These are phyloP conservation scores for Vachellia pachyceras DNA, from an alignment of 306 rosid genomes.

Conservation along the genomic window DNA sequence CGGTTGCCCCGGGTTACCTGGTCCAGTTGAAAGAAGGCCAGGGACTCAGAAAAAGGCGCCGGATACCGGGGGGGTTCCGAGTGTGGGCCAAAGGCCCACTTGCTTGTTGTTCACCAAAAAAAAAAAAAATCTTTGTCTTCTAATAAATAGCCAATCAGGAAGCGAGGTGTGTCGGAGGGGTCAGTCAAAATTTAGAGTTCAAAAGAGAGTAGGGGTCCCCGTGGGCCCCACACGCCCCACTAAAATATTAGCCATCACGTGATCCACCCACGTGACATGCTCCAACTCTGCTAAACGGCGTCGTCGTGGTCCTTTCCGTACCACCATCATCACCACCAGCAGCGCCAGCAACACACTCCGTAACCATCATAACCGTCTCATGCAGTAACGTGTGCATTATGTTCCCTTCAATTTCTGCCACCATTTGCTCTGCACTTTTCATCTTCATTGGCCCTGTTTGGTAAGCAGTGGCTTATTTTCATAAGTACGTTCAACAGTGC, in stretches of 20 bases:
- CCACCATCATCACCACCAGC: not conserved
- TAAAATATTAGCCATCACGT: conserved; percentile 44
- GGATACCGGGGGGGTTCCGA: no score
- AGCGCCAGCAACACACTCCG: not conserved
- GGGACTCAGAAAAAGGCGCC: no score
- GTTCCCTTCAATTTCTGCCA: conserved; percentile 67
- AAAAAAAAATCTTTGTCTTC: conserved; percentile 57
- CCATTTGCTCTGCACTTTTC: conserved; percentile 43
- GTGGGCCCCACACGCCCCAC: conserved; percentile 30
- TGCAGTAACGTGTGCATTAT: conserved; percentile 67
- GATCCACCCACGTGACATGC: conserved; percentile 52
- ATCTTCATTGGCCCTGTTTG: no score
- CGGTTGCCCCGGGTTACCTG: no score
- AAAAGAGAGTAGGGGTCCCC: not conserved
- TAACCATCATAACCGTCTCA: conserved; percentile 51
- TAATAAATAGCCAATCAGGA: conserved; percentile 47
- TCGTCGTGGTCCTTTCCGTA: conserved; percentile 33
- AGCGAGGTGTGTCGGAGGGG: conserved; percentile 41
- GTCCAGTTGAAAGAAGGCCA: no score
- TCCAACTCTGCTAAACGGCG: conserved; percentile 34
- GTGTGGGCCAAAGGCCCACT: no score
- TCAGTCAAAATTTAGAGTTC: not conserved
- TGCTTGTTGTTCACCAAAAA: no score
- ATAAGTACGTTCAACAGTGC: no score
- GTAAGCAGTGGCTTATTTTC: no score